Conservation (phyloP, 192 early-diverging fungal species). For the Podila minutissima region DNA sequence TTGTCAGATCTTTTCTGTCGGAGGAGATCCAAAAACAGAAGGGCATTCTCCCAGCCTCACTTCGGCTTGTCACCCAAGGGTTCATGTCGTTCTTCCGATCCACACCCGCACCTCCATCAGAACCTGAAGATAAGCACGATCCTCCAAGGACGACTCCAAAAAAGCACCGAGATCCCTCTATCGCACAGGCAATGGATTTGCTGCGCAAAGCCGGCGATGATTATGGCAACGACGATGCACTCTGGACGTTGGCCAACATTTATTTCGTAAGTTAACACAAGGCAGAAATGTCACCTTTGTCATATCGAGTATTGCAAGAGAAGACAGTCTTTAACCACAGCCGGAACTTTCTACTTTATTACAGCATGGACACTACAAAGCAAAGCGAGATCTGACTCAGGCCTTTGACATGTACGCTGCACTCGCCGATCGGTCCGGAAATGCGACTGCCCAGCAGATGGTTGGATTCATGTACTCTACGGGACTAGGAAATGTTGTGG, state of each 20-base stretch:
- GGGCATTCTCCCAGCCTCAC: constrained; percentile 39
- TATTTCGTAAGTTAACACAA: constrained; percentile 65
- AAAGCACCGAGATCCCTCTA: constrained; percentile 20
- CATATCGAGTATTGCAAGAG: neutral
- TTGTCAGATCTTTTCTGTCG: constrained; percentile 24
- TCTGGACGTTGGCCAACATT: constrained; percentile 76
- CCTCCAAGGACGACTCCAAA: neutral
- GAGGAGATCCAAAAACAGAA: constrained; percentile 47
- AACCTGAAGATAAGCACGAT: constrained; percentile 5
- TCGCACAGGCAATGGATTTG: constrained; percentile 50
- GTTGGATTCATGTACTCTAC: constrained; percentile 93
- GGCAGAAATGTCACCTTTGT: neutral
- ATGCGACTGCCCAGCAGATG: constrained; percentile 88
- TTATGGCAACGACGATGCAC: constrained; percentile 62
- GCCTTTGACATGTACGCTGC: constrained; percentile 73
- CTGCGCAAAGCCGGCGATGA: constrained; percentile 59
- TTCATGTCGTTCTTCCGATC: constrained; percentile 39
- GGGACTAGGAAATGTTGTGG: constrained; percentile 75
- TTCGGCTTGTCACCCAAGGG: constrained; percentile 42
- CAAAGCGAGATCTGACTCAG: constrained; percentile 60
- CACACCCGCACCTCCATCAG: constrained; percentile 7
- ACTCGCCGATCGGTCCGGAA: constrained; percentile 73
- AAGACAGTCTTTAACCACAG: neutral
- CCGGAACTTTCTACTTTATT: neutral
- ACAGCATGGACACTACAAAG: constrained; percentile 69